Evolutionary conservation across 2,329 filamentous ascomycete genomes (phyloP).

Genomic region (Aureobasidium sp.): DNA sequence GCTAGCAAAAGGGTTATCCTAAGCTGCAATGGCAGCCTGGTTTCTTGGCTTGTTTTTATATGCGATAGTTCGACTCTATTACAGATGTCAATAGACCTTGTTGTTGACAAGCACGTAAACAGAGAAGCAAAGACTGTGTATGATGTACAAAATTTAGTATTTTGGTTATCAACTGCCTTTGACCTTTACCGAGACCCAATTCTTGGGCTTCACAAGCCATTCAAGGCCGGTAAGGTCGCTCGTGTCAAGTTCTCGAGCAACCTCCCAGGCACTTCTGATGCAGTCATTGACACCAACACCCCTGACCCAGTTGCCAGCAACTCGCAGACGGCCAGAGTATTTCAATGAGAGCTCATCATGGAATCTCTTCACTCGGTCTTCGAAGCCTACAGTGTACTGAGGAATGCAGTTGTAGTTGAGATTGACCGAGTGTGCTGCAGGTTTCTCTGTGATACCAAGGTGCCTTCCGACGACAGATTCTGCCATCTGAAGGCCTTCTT

Average conservation of each 20-base stretch:
- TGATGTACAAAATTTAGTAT: neutral
- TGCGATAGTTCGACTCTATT: neutral
- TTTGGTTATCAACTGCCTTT: neutral
- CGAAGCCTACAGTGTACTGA: constrained; percentile 79
- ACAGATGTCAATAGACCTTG: neutral
- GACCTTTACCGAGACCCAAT: constrained; percentile 15
- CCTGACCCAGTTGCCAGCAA: constrained; percentile 46
- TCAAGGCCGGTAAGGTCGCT: constrained; percentile 3
- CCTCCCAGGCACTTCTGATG: constrained; percentile 49
- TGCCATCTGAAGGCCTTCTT: constrained; percentile 64
- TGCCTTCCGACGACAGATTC: constrained; percentile 64
- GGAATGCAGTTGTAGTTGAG: constrained; percentile 72
- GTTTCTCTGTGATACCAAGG: constrained; percentile 59
- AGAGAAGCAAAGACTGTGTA: neutral
- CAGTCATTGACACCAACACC: constrained; percentile 46
- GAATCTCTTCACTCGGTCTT: constrained; percentile 51
- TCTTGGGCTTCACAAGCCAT: constrained; percentile 9
- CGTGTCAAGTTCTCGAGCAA: constrained; percentile 39
- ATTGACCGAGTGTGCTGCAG: constrained; percentile 54
- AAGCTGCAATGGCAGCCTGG: neutral
- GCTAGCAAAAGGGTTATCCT: neutral
- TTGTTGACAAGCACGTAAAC: neutral
- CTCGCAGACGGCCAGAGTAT: constrained; percentile 59
- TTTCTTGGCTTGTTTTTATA: neutral
- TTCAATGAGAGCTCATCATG: constrained; percentile 47